Base-by-base conservation (phyloP, 495 filamentous ascomycete genomes). In the Tricharina praecox region DNA sequence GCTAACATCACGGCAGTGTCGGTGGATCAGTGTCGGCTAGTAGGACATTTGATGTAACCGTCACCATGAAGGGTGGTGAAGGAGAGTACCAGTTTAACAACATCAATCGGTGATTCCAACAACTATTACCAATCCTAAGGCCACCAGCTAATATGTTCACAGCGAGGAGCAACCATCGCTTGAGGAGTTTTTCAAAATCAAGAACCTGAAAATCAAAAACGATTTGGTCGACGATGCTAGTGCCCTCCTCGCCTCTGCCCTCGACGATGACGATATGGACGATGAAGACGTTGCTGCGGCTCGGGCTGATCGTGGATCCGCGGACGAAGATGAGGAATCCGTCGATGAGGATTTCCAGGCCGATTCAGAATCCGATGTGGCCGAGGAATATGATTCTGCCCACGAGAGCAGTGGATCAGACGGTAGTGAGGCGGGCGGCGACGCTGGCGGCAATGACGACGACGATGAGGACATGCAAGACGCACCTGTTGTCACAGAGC, bases 31-130 rank as follows among this genome's bases (percentile, higher is more conserved):
- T 96, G 23, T 92, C 87, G 7, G 86, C 92, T 16, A 82, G 85
- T 53, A 79, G 90, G 41, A 99, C 92, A 0, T 99, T 99, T 51
- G 92, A 99, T 58, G 94, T 99, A 50, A 85, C 85, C 0, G 78
- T 99, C 39, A 78, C 76, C 28, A 67, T 93, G 66, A 96, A 95
- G 70, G 69, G 63, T 50, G 66, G 70, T 18, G 67, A 64, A 26
- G 81, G 79, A 16, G 83, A 93, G 54, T 81, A 86, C 52, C 85
- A 94, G 55, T 96, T 99, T 67, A 93, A 84, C 66, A 99, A 99
- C 66, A 96, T 99, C 65, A 99, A 96, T 61, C 83, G 88, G 75
- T 77, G 65, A 39, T 70, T 47, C 16, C n/a, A 21, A 15, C n/a
- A n/a, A n/a, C n/a, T n/a, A n/a, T n/a, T n/a, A n/a, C n/a, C n/a